phyloP scores from a whole-genome alignment of 192 early-diverging fungal genomes.

The Borealophlyctis nickersoniae region DNA sequence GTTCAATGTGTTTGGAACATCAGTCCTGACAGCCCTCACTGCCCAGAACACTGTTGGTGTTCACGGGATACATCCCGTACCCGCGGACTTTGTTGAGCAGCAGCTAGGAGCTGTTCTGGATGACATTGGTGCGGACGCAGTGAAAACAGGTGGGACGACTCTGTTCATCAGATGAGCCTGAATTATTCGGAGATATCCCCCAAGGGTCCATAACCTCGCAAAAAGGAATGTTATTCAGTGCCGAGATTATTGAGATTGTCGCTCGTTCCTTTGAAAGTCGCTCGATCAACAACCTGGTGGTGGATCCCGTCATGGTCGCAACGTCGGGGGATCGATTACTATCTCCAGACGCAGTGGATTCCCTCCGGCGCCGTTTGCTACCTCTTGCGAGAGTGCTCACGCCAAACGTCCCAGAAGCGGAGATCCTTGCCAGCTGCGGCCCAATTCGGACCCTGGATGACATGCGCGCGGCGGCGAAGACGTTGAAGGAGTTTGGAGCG shows the following conservation, averaged over 20 bases:
- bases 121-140: slow-evolving; percentile 72
- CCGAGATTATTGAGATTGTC: slow-evolving; percentile 62
- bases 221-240: slow-evolving; percentile 65
- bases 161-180: not conserved
- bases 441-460: slow-evolving; percentile 45
- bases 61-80: slow-evolving; percentile 59
- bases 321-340: slow-evolving; percentile 69
- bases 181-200: not conserved
- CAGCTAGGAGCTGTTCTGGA: slow-evolving; percentile 69
- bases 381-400: slow-evolving; percentile 73
- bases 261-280: slow-evolving; percentile 41
- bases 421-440: slow-evolving; percentile 44
- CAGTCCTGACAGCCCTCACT: slow-evolving; percentile 75
- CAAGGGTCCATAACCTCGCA: not conserved
- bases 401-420: slow-evolving; percentile 83
- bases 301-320: slow-evolving; percentile 88
- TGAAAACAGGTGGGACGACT: slow-evolving; percentile 60
- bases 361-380: slow-evolving; percentile 53
- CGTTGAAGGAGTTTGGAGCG: slow-evolving; percentile 54
- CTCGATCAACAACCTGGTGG: slow-evolving; percentile 47
- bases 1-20: slow-evolving; percentile 65
- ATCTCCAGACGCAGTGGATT: slow-evolving; percentile 53
- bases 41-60: slow-evolving; percentile 87
- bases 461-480: slow-evolving; percentile 59
- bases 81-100: slow-evolving; percentile 59